A percentile compares a stretch with the other conserved stretches of the same genome.
Conservation (phyloP, 805 yeast genomes). For the Hermanozyma aechmeae region DNA sequence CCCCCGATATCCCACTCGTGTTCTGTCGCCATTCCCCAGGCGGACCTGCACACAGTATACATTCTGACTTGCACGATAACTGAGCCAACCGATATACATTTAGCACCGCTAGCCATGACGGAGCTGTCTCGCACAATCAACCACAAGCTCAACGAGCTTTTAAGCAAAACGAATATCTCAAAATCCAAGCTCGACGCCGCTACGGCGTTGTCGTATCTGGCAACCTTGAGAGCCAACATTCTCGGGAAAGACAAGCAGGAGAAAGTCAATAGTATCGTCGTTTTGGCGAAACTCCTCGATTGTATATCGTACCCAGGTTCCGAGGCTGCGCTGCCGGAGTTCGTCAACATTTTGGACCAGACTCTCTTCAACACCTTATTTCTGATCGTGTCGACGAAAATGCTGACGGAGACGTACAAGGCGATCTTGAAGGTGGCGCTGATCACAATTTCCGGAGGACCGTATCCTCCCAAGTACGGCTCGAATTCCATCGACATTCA, state of each 20-base stretch:
- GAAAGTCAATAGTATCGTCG: slow-evolving; percentile 42
- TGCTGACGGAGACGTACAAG: slow-evolving; percentile 36
- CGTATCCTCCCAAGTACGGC: slow-evolving; percentile 24
- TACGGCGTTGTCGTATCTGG: slow-evolving; percentile 25
- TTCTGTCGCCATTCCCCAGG: no score
- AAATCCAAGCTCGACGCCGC: slow-evolving; percentile 22
- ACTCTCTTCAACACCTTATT: slow-evolving; percentile 31
- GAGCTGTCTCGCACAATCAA: slow-evolving; percentile 34
- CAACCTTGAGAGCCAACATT: slow-evolving; percentile 31
- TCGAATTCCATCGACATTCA: slow-evolving; percentile 26
- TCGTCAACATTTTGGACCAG: slow-evolving; percentile 28
- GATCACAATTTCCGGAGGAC: slow-evolving; percentile 32
- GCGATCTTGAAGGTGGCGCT: slow-evolving; percentile 36
- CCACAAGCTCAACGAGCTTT: slow-evolving; percentile 33
- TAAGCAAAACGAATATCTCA: slow-evolving; percentile 21
- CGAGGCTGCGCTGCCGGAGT: slow-evolving; percentile 29
- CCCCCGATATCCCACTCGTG: no score
- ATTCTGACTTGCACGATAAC: no score
- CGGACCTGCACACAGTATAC: no score
- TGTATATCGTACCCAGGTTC: slow-evolving; percentile 20
- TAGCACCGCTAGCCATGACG: no score
- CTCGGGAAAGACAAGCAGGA: slow-evolving; percentile 41
- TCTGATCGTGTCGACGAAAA: slow-evolving; percentile 30
- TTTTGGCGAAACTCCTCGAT: slow-evolving; percentile 44
- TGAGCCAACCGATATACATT: no score